Base-by-base conservation (phyloP, 805 yeast genomes). In the Metschnikowia shivogae region DNA sequence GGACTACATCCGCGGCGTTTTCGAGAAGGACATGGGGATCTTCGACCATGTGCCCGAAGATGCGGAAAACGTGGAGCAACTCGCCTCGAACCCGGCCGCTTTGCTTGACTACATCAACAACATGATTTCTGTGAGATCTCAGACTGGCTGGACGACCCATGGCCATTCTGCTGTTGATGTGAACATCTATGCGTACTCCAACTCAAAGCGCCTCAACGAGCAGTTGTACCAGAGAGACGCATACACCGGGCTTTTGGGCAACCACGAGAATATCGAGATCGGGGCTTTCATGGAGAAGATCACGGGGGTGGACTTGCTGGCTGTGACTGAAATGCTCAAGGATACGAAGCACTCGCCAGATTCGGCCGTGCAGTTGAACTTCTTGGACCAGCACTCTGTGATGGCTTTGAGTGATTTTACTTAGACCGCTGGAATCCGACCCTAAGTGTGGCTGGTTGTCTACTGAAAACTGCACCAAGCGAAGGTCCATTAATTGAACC, bases 161-260 rank as follows among this genome's bases (percentile, higher is more conserved):
- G 98, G 97, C 27, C 98, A 90, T 64, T 83, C 95, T 17, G 97
- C 96, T 0, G 97, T 90, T 12, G 98, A 90, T 64, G 96, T 90
- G 31, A 90, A 92, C 59, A 86, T 92, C 39, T 90, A 90, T 61
- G 96, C 85, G 0, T 77, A 83, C 61, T 76, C 89, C 28, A 84
- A 84, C 55, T 78, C 75, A 22, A 68, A 72, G 39, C 55, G 65
- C 6, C 72, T 81, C 27, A 65, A 65, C 58, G 36, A 50, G 2
- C 56, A 71, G 52, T 63, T 70, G 45, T 54, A 77, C 7, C 48
- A 57, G 6, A 50, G 55, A 13, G 49, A 42, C 1, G 36, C 57
- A 2, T 48, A 49, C 43, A 62, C 73, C 17, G 70, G 77, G 9
- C 69, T 89, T 44, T 76, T 75, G 27, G 97, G 97, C 6, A 86